Conservation (phyloP, 2,329 filamentous ascomycete genomes). For the Colletotrichum tofieldiae region DNA sequence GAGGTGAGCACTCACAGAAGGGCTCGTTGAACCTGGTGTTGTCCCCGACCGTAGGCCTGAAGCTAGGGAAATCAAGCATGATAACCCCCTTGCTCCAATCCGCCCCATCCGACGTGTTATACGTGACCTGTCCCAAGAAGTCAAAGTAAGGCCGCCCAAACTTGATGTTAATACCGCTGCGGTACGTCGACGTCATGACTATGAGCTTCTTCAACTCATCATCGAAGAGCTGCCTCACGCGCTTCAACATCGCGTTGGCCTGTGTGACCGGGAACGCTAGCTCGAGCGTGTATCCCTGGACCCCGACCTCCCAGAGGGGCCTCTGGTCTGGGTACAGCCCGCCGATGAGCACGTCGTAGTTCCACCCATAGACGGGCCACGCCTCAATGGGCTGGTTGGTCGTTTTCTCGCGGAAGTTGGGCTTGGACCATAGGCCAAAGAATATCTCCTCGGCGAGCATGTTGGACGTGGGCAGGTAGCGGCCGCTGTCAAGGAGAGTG, state of each 20-base stretch:
- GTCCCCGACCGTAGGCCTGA: slow-evolving; percentile 62
- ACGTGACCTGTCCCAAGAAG: slow-evolving; percentile 65
- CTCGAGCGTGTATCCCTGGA: slow-evolving; percentile 65
- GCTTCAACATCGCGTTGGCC: slow-evolving; percentile 65
- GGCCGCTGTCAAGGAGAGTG: slow-evolving; percentile 62
- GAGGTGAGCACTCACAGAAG: slow-evolving; percentile 58
- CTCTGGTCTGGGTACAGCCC: slow-evolving; percentile 64
- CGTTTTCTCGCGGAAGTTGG: slow-evolving; percentile 68
- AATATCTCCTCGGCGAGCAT: slow-evolving; percentile 65
- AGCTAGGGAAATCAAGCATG: slow-evolving; percentile 69
- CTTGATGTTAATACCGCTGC: slow-evolving; percentile 68
- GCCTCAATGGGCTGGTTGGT: slow-evolving; percentile 58
- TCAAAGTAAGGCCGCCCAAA: slow-evolving; percentile 66
- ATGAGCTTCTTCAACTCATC: slow-evolving; percentile 60
- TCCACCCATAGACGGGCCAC: slow-evolving; percentile 69
- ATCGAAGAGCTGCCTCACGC: slow-evolving; percentile 65
- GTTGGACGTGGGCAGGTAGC: slow-evolving; percentile 63
- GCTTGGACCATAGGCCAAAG: slow-evolving; percentile 64
- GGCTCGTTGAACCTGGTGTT: slow-evolving; percentile 64
- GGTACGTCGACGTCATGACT: slow-evolving; percentile 66
- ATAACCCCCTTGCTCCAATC: slow-evolving; percentile 67
- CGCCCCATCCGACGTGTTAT: slow-evolving; percentile 62
- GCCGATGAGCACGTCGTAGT: slow-evolving; percentile 69
- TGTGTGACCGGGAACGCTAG: slow-evolving; percentile 66
- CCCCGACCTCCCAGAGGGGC: slow-evolving; percentile 65